Percentiles rank a stretch among this genome's conserved stretches.
phyloP scores from a whole-genome alignment of 805 yeast genomes.

The Candida loeiensis region DNA sequence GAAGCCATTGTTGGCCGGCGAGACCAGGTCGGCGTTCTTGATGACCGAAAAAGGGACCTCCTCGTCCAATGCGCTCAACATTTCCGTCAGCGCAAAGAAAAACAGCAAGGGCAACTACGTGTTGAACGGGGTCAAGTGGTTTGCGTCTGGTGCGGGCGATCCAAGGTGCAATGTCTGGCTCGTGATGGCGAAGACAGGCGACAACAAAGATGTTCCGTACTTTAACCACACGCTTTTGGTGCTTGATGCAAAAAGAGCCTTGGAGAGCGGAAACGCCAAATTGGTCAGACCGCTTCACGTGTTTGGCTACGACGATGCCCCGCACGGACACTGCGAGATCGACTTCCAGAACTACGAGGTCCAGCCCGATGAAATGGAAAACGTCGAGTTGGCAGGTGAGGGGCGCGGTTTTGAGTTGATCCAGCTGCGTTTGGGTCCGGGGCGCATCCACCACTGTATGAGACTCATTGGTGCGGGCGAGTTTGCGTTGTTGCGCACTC shows the following conservation, averaged over 20 bases:
- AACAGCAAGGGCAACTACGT: conserved; percentile 44
- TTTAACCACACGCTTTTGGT: conserved; percentile 55
- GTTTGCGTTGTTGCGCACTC: conserved; percentile 46
- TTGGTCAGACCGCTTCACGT: conserved; percentile 50
- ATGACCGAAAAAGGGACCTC: conserved; percentile 64
- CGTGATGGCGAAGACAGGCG: conserved; percentile 49
- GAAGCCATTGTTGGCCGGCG: conserved; percentile 50
- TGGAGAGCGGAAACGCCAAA: conserved; percentile 47
- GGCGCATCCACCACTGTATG: conserved; percentile 72
- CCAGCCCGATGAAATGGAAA: conserved; percentile 40
- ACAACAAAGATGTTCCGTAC: conserved; percentile 31
- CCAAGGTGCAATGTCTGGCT: conserved; percentile 55
- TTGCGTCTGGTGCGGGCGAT: conserved; percentile 69
- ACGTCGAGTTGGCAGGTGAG: conserved; percentile 36
- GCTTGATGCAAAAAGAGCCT: conserved; percentile 48
- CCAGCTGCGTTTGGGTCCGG: conserved; percentile 65
- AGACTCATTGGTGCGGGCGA: conserved; percentile 60
- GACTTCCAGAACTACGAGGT: conserved; percentile 48
- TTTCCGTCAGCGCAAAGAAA: conserved; percentile 41
- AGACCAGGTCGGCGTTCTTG: conserved; percentile 56
- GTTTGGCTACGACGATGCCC: conserved; percentile 65
- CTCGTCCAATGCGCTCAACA: conserved; percentile 61
- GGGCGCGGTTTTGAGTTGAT: conserved; percentile 63
- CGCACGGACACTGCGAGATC: conserved; percentile 68
- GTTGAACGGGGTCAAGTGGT: conserved; percentile 63